These are phyloP conservation scores for Penicillium turbatum DNA, from an alignment of 495 filamentous ascomycete species.

Conservation along the genomic window DNA sequence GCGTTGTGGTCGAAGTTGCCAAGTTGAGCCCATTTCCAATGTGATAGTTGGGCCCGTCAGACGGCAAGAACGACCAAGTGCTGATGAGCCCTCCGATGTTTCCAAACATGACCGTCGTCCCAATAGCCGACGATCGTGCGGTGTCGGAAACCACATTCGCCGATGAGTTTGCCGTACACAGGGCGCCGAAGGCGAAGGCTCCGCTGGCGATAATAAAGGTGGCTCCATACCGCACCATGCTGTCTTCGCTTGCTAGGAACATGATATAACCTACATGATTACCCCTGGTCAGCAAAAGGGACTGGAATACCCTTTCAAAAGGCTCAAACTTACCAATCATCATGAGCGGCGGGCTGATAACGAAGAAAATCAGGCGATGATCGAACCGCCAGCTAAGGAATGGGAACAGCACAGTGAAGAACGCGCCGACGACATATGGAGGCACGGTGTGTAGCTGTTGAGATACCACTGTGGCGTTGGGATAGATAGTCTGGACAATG, in stretches of 20 bases:
- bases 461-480: conserved; percentile 48
- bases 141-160: conserved; percentile 71
- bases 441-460: conserved; percentile 67
- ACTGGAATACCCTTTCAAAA: too few species aligned
- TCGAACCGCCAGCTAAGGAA: conserved; percentile 58
- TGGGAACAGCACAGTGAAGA: conserved; percentile 61
- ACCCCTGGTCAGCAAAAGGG: background rate
- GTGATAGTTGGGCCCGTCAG: conserved; percentile 62
- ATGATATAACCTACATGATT: conserved; percentile 54
- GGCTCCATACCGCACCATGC: conserved; percentile 61
- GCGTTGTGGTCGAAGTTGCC: conserved; percentile 50
- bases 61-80: conserved; percentile 65
- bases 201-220: conserved; percentile 64
- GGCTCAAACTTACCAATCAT: conserved; percentile 43
- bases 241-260: conserved; percentile 55
- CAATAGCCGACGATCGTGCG: conserved; percentile 61
- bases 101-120: conserved; percentile 64
- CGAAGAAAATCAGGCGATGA: conserved; percentile 44
- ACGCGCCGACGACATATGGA: conserved; percentile 64
- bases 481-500: conserved; percentile 63
- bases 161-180: conserved; percentile 61
- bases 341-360: conserved; percentile 47
- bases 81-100: conserved; percentile 68
- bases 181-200: conserved; percentile 52
- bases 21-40: conserved; percentile 73